These are phyloP conservation scores for Sphaerobolus stellatus DNA, from an alignment of 1,284 basidiomycete species.

Conservation along the genomic window DNA sequence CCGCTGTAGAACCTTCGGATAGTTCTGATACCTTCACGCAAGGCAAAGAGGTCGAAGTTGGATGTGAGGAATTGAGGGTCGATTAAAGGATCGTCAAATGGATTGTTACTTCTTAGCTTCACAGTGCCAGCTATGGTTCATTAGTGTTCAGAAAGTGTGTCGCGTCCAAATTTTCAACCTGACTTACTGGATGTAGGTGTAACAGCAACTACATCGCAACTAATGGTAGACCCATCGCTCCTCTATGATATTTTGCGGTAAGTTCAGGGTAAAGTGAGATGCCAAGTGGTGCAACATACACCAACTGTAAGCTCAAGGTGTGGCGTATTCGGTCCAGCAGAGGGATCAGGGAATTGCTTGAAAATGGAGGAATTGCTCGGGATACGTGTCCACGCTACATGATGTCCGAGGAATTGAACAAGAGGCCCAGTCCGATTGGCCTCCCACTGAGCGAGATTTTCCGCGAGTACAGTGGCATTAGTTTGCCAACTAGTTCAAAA, in stretches of 20 bases:
- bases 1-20: slow-evolving; percentile 31
- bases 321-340: slow-evolving; percentile 20
- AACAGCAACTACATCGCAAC: slow-evolving; percentile 15
- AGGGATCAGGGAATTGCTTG: slow-evolving; percentile 18
- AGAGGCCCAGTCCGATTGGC: slow-evolving; percentile 24
- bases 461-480: slow-evolving; percentile 14
- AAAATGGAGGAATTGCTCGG: slow-evolving; percentile 17
- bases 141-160: neutral
- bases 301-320: slow-evolving; percentile 26
- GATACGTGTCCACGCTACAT: slow-evolving; percentile 18
- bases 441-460: slow-evolving; percentile 21
- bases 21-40: slow-evolving; percentile 26
- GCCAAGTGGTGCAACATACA: slow-evolving; percentile 21
- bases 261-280: neutral
- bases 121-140: slow-evolving; percentile 22
- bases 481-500: neutral
- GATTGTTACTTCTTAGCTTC: slow-evolving; percentile 17
- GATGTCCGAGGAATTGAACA: slow-evolving; percentile 19
- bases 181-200: slow-evolving; percentile 22
- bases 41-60: slow-evolving; percentile 14
- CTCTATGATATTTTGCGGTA: neutral
- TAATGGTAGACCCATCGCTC: slow-evolving; percentile 12
- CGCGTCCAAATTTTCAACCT: neutral
- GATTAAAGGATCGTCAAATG: slow-evolving; percentile 21
- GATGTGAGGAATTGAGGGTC: slow-evolving; percentile 18